These are phyloP conservation scores for Ramalina peruviana DNA, from an alignment of 495 filamentous ascomycete genomes.

Conservation along the genomic window DNA sequence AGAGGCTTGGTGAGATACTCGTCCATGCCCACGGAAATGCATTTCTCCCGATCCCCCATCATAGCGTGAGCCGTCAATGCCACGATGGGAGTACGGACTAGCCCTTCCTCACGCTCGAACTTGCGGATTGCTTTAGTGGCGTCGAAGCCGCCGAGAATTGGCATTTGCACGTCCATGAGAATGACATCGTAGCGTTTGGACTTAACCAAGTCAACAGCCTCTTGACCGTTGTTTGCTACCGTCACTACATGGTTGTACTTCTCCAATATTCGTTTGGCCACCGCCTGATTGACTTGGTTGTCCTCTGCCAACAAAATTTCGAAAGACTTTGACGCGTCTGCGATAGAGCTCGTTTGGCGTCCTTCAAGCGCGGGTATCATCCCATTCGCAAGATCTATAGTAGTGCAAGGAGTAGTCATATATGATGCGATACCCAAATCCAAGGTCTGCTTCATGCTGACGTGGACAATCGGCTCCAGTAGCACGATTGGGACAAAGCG, in stretches of 20 bases:
- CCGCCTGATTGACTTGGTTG: constrained; percentile 91
- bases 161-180: constrained; percentile 99
- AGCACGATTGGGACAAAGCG: constrained; percentile 97
- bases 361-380: constrained; percentile 98
- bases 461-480: constrained; percentile 77
- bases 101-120: constrained; percentile 65
- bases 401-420: constrained; percentile 94
- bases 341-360: constrained; percentile 76
- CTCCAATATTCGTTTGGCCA: constrained; percentile 93
- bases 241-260: constrained; percentile 97
- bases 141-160: constrained; percentile 98
- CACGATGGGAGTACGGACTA: constrained; percentile 85
- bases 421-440: constrained; percentile 96
- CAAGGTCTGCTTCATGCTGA: constrained; percentile 86
- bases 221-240: constrained; percentile 87
- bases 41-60: constrained; percentile 97
- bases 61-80: constrained; percentile 97
- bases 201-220: constrained; percentile 82
- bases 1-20: constrained; percentile 97
- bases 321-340: constrained; percentile 90
- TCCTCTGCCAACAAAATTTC: constrained; percentile 94
- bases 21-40: constrained; percentile 97
- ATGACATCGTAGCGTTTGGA: constrained; percentile 74
- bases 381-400: constrained; percentile 92
- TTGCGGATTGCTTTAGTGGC: constrained; percentile 94